Base-by-base conservation (phyloP, 768 basidiomycete species). In the Botryobasidium botryosum region DNA sequence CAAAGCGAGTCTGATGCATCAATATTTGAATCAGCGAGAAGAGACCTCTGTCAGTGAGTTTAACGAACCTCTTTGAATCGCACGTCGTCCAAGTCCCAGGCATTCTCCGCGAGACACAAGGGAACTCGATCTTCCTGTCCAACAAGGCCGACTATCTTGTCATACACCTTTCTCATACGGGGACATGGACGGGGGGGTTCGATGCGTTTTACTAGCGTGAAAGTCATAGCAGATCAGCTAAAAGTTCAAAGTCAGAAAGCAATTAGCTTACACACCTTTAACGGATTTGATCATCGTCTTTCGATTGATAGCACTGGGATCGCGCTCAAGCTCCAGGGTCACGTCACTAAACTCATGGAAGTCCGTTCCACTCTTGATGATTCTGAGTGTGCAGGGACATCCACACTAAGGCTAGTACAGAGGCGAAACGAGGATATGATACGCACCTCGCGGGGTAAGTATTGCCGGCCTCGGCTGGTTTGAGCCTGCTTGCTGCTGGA, bases 301-400 rank as follows among this genome's bases (percentile, higher is more conserved):
- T 35, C 57, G 65, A 50, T 88, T 68, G 8, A 81, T 61, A 52
- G 75, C 78, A 1, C 75, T 77, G 24, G 64, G 70, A 2, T 77
- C 68, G 40, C 71, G 62, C 23, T 65, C 61, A 10, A 91, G 62
- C 45, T 75, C 74, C 18, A 92, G 61, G 0, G 60, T 65, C 35
- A 88, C 62, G 48, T 84, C 81, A 42, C 83, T 85, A 18, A 91
- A 62, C 50, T 91, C 86, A 29, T 80, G 72, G 56, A 92, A 92
- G 61, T 92, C 86, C 2, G 78, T 82, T 6, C 88, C 88, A 55
- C 83, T 87, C 61, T 91, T 91, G 49, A 88, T 64, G 17, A 63
- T 51, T 24, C 51, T 51, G 33, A 10, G 15, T 17, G 6, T 8
- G 17, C 36, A 12, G 29, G 15, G 21, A n/a, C 15, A 5, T n/a